A percentile compares a stretch with the other conserved stretches of the same genome.
Evolutionary conservation across 2,329 filamentous ascomycete species (phyloP).

Genomic region (Cyphellophora attinorum): DNA sequence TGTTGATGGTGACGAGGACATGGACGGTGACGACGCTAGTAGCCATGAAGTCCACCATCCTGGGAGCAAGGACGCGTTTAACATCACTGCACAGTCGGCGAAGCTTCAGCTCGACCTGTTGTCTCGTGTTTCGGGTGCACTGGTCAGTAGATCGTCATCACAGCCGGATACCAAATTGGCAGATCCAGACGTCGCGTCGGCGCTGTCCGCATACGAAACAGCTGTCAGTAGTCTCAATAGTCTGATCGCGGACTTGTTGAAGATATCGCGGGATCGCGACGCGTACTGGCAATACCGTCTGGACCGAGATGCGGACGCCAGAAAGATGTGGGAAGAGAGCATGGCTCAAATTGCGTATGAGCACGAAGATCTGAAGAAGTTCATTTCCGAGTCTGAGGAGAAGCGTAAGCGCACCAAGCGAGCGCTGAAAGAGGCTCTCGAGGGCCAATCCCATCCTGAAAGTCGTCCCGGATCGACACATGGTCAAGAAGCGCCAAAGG

Average conservation of each 20-base stretch:
- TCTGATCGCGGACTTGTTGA: conserved; percentile 74
- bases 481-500: conserved; percentile 7
- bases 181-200: conserved; percentile 66
- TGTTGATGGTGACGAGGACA: conserved; percentile 53
- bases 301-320: conserved; percentile 81
- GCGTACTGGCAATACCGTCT: conserved; percentile 94
- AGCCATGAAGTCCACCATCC: conserved; percentile 60
- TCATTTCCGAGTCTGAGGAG: conserved; percentile 78
- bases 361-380: conserved; percentile 81
- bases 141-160: conserved; percentile 36
- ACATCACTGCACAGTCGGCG: conserved; percentile 92
- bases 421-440: conserved; percentile 76
- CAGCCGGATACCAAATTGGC: conserved; percentile 65
- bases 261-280: conserved; percentile 89
- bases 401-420: conserved; percentile 85
- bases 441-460: conserved; percentile 38
- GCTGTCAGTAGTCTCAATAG: conserved; percentile 80
- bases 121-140: conserved; percentile 65
- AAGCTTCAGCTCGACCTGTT: conserved; percentile 87
- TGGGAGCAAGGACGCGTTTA: conserved; percentile 83
- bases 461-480: conserved; percentile 26
- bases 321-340: conserved; percentile 97
- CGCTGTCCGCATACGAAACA: conserved; percentile 75
- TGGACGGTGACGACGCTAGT: conserved; percentile 75
- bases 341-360: conserved; percentile 95